These are phyloP conservation scores for Protomyces gravidus DNA, from an alignment of 1,139 yeast genomes.

Conservation along the genomic window DNA sequence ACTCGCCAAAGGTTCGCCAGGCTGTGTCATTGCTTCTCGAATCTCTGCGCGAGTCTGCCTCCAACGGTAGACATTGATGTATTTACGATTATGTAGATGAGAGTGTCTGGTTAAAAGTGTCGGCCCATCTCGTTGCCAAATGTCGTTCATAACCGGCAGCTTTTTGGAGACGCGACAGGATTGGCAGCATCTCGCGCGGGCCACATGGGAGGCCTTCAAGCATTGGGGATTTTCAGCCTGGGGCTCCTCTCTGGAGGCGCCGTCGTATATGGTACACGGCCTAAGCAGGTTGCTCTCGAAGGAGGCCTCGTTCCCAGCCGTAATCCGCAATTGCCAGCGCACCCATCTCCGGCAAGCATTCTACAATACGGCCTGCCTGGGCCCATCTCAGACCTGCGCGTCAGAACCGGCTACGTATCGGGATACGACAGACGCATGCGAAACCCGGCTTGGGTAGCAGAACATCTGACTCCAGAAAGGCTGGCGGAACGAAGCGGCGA, in stretches of 20 bases:
- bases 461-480: constrained; percentile 79
- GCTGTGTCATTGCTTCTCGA: constrained; percentile 2
- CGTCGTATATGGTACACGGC: constrained; percentile 7
- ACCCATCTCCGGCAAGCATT: constrained; percentile 42
- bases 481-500: constrained; percentile 50
- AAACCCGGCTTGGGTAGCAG: constrained; percentile 85
- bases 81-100: not conserved
- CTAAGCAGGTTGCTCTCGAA: not conserved
- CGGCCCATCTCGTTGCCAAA: not conserved
- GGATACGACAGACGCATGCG: constrained; percentile 80
- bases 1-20: constrained; percentile 37
- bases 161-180: too few relatives aligned
- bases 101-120: not conserved
- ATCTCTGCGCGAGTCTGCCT: constrained; percentile 5
- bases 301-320: not conserved
- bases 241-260: constrained; percentile 26
- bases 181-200: too few relatives aligned
- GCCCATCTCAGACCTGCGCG: constrained; percentile 78
- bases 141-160: too few relatives aligned
- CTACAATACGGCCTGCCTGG: constrained; percentile 93
- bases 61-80: not conserved
- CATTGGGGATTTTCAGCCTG: constrained; percentile 13
- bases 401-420: constrained; percentile 70
- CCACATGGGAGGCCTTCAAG: constrained; percentile 1
- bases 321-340: constrained; percentile 5